Evolutionary conservation across 2,329 filamentous ascomycete species (phyloP), one percentile per base, ranked within the genome.

Genomic region (Alternaria consortialis): DNA sequence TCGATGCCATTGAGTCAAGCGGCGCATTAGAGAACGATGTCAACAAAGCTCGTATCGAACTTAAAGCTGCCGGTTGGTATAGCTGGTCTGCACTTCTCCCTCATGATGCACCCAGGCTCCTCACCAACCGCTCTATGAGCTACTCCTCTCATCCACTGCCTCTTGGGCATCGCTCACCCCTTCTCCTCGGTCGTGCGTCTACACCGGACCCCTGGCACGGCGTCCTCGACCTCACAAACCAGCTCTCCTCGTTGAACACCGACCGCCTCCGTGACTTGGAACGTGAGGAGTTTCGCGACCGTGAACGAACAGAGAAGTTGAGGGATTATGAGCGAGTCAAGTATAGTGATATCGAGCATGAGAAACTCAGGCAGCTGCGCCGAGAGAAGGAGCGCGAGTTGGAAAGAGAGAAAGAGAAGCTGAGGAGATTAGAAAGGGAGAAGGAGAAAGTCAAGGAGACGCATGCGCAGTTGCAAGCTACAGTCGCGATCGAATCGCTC

Each of bases 21-120:
- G 61, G 61, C 2, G 64, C 67, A 17, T 15, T 74, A 4, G 65
- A 71, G 25, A 69, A 70, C 50, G 71, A 73, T 51, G 68, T 71
- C 7, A 56, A 64, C 44, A 77, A 63, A 64, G 69, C 64, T 25
- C 65, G 53, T 39, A 61, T 59, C 27, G 63, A 64, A 39, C 54
- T 68, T 47, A 46, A 59, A 27, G 48, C 40, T 23, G 54, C 31
- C 5, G 65, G 62, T 2, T 54, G 59, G 60, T 66, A 65, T 43
- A 57, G 31, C 17, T 36, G 31, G 42, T 43, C 54, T 7, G 23
- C 15, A 7, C 29, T 13, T 11, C 9, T 20, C 8, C 31, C 31
- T 5, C 29, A 46, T 9, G 15, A 46, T 11, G 15, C 29, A 1
- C 42, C 27, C 42, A 39, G 32, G 12, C n/a, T 29, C 2, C 27